Percentiles rank a stretch among this genome's conserved stretches.
phyloP scores from a whole-genome alignment of 495 filamentous ascomycete species.

The Aspergillus haitiensis region DNA sequence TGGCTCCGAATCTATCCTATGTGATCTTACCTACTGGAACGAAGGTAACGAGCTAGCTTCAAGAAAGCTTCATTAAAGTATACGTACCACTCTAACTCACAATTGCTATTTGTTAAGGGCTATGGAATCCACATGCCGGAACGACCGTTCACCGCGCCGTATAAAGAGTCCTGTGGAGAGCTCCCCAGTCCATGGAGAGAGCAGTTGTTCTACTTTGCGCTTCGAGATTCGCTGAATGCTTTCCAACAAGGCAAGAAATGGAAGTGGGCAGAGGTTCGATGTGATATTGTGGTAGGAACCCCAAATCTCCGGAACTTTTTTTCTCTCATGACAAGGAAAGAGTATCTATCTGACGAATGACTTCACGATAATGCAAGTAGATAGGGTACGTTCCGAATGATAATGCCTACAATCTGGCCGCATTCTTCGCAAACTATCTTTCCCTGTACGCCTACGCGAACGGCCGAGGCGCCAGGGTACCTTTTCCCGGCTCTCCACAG shows the following conservation, averaged over 20 bases:
- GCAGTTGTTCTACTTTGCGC: neutral
- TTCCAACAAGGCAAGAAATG: conserved; percentile 4
- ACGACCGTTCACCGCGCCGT: neutral
- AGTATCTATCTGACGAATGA: conserved; percentile 3
- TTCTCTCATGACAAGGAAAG: neutral
- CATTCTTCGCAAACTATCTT: conserved; percentile 1
- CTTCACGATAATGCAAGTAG: neutral
- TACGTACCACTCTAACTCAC: neutral
- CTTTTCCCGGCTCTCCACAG: neutral
- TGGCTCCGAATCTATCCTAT: conserved; percentile 2
- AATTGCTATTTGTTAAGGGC: conserved; percentile 2
- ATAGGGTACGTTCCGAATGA: conserved; percentile 8
- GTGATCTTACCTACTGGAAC: conserved; percentile 9
- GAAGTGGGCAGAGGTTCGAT: conserved; percentile 6
- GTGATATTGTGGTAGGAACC: conserved; percentile 5
- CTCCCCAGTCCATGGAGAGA: conserved; percentile 6
- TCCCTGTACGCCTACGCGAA: conserved; percentile 4
- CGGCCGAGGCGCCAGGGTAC: neutral
- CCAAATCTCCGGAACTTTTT: neutral
- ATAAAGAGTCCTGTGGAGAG: conserved; percentile 1
- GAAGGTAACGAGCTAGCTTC: conserved; percentile 4
- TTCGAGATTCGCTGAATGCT: conserved; percentile 1
- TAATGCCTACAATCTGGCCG: conserved; percentile 7
- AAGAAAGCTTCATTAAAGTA: neutral
- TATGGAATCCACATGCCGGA: conserved; percentile 8